phyloP scores from a whole-genome alignment of 441 rosid genomes.

The Omphalea diandra region DNA sequence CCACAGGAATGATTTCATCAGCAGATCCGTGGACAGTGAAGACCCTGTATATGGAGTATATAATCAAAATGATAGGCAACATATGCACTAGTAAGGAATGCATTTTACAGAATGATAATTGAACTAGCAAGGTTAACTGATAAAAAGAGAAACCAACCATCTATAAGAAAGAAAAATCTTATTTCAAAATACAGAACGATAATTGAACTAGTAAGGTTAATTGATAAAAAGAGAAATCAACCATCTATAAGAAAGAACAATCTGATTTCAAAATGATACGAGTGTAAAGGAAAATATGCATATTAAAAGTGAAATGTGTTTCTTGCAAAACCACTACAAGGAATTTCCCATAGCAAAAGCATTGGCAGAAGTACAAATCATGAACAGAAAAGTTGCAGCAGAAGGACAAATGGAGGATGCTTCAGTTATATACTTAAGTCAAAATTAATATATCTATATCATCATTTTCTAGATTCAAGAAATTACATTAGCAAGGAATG shows the following conservation, averaged over 20 bases:
- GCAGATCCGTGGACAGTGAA: constrained; percentile 71
- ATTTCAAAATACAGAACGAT: not conserved
- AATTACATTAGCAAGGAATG: not conserved
- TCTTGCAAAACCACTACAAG: not conserved
- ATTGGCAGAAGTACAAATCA: not conserved
- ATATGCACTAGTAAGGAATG: not conserved
- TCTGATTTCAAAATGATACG: not conserved
- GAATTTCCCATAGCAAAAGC: constrained; percentile 1
- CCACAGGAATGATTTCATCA: constrained; percentile 57
- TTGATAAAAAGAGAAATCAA: not conserved
- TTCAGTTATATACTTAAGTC: no score
- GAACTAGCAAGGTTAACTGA: not conserved
- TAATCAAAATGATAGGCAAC: not conserved
- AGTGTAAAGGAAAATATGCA: not conserved
- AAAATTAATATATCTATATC: not conserved
- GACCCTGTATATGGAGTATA: constrained; percentile 55
- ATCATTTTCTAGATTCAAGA: not conserved
- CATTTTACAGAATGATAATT: not conserved
- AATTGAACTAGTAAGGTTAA: not conserved
- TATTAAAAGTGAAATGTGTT: not conserved
- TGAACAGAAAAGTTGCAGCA: not conserved
- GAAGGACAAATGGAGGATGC: no score
- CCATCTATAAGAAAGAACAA: not conserved
- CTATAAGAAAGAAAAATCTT: constrained; percentile 6
- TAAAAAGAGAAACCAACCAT: not conserved